These are phyloP conservation scores for Globisporangium middletonii DNA, from an alignment of 352 stramenopile species.

Conservation along the genomic window DNA sequence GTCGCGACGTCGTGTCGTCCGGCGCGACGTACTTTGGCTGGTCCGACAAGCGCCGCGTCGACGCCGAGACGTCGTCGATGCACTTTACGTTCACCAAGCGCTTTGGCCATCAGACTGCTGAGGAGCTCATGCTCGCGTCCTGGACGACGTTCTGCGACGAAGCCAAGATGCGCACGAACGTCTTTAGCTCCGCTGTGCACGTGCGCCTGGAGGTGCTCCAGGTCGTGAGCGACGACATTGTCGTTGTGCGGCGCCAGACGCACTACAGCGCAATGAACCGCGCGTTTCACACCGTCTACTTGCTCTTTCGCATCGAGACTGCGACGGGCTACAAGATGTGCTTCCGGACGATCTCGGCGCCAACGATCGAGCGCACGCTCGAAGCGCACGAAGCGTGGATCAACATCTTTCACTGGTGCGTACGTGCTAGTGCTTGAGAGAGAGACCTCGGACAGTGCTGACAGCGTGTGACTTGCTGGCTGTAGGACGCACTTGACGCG, in stretches of 20 bases:
- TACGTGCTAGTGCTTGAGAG: background rate
- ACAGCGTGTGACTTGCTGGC: background rate
- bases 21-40: conserved; percentile 50
- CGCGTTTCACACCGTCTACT: conserved; percentile 65
- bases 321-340: conserved; percentile 49
- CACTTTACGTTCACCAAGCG: conserved; percentile 59
- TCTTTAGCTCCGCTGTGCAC: conserved; percentile 40
- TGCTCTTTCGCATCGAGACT: conserved; percentile 59
- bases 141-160: conserved; percentile 47
- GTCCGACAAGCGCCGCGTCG: conserved; percentile 46
- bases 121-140: conserved; percentile 36
- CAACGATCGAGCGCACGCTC: conserved; percentile 37
- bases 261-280: conserved; percentile 38
- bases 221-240: conserved; percentile 38
- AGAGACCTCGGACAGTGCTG: no score
- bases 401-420: conserved; percentile 61
- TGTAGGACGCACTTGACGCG: conserved; percentile 32
- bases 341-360: conserved; percentile 57
- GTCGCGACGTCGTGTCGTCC: conserved; percentile 37
- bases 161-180: conserved; percentile 39
- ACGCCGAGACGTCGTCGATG: conserved; percentile 36
- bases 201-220: conserved; percentile 44
- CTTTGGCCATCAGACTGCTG: conserved; percentile 25
- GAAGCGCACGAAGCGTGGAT: conserved; percentile 50
- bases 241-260: conserved; percentile 53